Evolutionary conservation across 495 filamentous ascomycete species (phyloP).

Genomic region (Penicillium verhagenii): DNA sequence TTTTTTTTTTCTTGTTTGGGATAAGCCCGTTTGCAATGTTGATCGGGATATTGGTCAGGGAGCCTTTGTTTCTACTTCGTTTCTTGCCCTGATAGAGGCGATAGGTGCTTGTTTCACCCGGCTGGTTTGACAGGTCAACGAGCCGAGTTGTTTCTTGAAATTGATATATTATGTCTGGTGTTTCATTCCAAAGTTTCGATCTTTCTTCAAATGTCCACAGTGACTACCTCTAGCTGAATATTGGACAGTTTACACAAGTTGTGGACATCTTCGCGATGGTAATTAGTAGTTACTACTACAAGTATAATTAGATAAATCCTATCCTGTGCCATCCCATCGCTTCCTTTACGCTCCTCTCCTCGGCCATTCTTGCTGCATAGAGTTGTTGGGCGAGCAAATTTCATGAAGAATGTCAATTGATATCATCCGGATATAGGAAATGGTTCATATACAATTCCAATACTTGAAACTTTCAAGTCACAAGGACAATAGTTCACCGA

Average conservation of each 20-base stretch:
- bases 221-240: too few relatives aligned
- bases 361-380: too few relatives aligned
- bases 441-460: background rate
- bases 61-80: background rate
- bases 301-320: too few relatives aligned
- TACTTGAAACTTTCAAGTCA: background rate
- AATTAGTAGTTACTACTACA: too few relatives aligned
- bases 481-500: background rate
- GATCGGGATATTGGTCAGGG: background rate
- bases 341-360: too few relatives aligned
- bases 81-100: background rate
- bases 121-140: slow-evolving; percentile 8
- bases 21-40: background rate
- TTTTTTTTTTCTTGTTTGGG: background rate
- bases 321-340: too few relatives aligned
- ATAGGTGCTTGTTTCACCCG: background rate
- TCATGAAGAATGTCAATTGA: background rate
- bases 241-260: too few relatives aligned
- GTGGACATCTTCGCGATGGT: too few relatives aligned
- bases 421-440: background rate
- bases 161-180: background rate
- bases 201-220: too few relatives aligned
- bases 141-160: background rate
- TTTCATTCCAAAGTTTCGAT: too few relatives aligned
- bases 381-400: too few relatives aligned